Percentiles rank a stretch among this genome's conserved stretches.
phyloP scores from a whole-genome alignment of 345 rosid species.

The Sisymbrium irio region DNA sequence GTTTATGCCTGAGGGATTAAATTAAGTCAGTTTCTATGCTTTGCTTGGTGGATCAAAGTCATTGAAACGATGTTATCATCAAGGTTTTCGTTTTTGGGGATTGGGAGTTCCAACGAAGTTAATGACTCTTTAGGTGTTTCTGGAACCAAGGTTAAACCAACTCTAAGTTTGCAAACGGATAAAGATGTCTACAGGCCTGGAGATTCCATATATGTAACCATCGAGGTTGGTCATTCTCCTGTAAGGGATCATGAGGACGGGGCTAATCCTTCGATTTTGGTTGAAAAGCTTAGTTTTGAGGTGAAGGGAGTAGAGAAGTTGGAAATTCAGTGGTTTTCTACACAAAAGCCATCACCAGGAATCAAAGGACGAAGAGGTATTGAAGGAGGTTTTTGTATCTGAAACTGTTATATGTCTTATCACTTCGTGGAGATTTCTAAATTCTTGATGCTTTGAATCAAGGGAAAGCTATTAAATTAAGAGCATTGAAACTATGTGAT shows the following conservation, averaged over 20 bases:
- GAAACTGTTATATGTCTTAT: constrained; percentile 16
- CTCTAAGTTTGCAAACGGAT: constrained; percentile 57
- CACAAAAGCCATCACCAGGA: constrained; percentile 62
- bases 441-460: constrained; percentile 5
- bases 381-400: neutral
- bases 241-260: constrained; percentile 24
- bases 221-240: constrained; percentile 56
- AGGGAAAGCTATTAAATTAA: neutral
- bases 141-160: constrained; percentile 43
- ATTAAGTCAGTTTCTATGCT: constrained; percentile 15
- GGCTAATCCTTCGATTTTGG: constrained; percentile 43
- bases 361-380: constrained; percentile 71
- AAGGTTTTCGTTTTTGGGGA: constrained; percentile 39
- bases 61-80: constrained; percentile 37
- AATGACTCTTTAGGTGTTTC: constrained; percentile 29
- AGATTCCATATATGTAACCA: constrained; percentile 59
- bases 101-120: constrained; percentile 30
- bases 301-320: constrained; percentile 80
- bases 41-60: neutral
- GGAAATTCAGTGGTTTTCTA: constrained; percentile 78
- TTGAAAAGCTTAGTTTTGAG: constrained; percentile 81
- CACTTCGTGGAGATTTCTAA: neutral
- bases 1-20: neutral
- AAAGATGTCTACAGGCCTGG: constrained; percentile 88
- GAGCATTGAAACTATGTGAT: neutral